Evolutionary conservation across 345 rosid species (phyloP).

Genomic region (Gossypium longicalyx): DNA sequence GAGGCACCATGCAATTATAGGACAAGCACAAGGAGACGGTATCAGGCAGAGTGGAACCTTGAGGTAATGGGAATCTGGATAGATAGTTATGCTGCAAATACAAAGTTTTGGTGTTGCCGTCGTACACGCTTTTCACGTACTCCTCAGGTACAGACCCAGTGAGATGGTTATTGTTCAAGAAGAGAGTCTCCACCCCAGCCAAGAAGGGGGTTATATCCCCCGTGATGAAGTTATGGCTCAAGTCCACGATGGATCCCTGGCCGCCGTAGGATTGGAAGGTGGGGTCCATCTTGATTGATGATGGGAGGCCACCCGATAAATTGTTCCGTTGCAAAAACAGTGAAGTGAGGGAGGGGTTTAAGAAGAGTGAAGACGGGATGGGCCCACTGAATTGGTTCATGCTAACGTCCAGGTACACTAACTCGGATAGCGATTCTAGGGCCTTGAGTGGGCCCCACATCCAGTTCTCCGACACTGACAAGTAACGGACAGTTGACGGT

Average conservation of each 20-base stretch:
- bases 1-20: conserved; percentile 75
- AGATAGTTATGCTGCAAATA: conserved; percentile 78
- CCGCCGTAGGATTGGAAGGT: conserved; percentile 27
- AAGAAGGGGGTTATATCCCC: conserved; percentile 48
- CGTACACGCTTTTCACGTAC: conserved; percentile 42
- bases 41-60: conserved; percentile 44
- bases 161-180: conserved; percentile 64
- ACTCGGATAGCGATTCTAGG: conserved; percentile 39
- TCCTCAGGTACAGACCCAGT: conserved; percentile 57
- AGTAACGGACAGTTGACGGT: conserved; percentile 66
- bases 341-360: conserved; percentile 39
- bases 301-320: conserved; percentile 54
- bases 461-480: conserved; percentile 51
- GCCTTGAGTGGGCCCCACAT: conserved; percentile 65
- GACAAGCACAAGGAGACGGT: conserved; percentile 65
- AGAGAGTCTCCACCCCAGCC: conserved; percentile 62
- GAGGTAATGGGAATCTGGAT: conserved; percentile 45
- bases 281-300: conserved; percentile 16
- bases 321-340: conserved; percentile 81
- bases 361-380: conserved; percentile 55
- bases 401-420: conserved; percentile 72
- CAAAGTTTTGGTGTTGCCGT: conserved; percentile 49
- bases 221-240: conserved; percentile 64
- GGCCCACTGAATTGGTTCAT: conserved; percentile 69
- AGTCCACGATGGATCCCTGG: conserved; percentile 57